These are phyloP conservation scores for Verticillium dahliae DNA, from an alignment of 2,329 filamentous ascomycete species.

Conservation along the genomic window DNA sequence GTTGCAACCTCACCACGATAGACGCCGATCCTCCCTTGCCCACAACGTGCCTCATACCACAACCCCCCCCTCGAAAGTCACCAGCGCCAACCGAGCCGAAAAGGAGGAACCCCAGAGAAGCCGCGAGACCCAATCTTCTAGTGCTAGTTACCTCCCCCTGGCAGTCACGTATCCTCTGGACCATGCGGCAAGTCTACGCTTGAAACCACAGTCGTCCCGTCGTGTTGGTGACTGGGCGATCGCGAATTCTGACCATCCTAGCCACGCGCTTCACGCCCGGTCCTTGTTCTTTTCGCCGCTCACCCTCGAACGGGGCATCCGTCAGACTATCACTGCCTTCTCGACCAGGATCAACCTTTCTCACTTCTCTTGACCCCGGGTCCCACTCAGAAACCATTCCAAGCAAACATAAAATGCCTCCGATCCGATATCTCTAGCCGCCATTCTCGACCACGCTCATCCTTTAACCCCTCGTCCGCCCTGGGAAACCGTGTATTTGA, in stretches of 20 bases:
- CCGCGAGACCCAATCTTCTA: constrained; percentile 1
- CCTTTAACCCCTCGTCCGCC: constrained; percentile 10
- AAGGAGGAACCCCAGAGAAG: not conserved
- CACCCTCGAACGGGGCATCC: constrained; percentile 1
- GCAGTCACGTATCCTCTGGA: constrained; percentile 12
- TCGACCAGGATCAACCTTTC: constrained; percentile 11
- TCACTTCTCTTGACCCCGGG: constrained; percentile 3
- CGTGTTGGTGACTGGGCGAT: constrained; percentile 11
- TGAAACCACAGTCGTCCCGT: constrained; percentile 10
- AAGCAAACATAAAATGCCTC: constrained; percentile 15
- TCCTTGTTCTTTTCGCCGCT: constrained; percentile 7
- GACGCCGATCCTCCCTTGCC: constrained; percentile 7
- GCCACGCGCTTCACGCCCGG: constrained; percentile 9
- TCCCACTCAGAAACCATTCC: not conserved
- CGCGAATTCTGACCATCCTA: constrained; percentile 11
- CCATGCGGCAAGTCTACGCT: constrained; percentile 10
- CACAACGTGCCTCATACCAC: not conserved
- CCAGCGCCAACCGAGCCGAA: not conserved
- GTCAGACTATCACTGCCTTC: constrained; percentile 9
- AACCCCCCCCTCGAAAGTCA: not conserved
- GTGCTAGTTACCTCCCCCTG: constrained; percentile 5
- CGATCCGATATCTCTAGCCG: constrained; percentile 12
- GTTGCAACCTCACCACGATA: constrained; percentile 3
- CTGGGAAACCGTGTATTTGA: constrained; percentile 8
- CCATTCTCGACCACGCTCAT: constrained; percentile 8